Evolutionary conservation across 495 filamentous ascomycete species (phyloP), one percentile per base, ranked within the genome.

Genomic region (Niebla homalea): DNA sequence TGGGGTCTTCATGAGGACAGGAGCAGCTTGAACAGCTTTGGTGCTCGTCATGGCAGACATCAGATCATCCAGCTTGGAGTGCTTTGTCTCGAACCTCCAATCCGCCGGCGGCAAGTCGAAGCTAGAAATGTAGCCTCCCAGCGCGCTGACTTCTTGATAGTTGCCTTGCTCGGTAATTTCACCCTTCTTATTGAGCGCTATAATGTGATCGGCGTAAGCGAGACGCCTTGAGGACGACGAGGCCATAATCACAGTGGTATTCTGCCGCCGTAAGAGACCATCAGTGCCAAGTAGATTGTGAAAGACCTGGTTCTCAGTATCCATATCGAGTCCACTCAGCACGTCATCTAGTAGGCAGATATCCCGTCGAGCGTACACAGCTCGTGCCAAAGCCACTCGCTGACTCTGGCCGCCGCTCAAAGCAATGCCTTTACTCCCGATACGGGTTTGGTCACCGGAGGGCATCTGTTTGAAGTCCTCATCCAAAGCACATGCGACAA

Each of bases 341-440:
- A 78, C 65, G 54, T 85, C 76, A 46, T 81, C 78, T 2, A 82
- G 59, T 8, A 82, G 62, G 20, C 78, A 57, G 10, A 79, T 57
- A 39, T 72, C 67, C n/a, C 68, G 63, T n/a, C 72, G 56, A 7
- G 75, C 60, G 57, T 84, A 83, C 4, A 79, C 63, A 39, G 75
- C 76, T 23, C 80, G 64, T 26, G 80, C 79, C 8, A 82, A 62
- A 19, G 74, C 70, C 42, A 85, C 69, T 3, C 81, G 68, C 55
- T 85, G 81, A 52, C 75, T 78, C 54, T 86, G 82, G 0, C 82
- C 83, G 10, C 80, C 81, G 54, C 75, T 79, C 8, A 87, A 67
- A 3, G 71, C 69, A 48, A 81, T 71, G 0, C 81, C 83, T 49
- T 78, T 78, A 63, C 73, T 80, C 8, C 81, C 83, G 50, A 83